These are phyloP conservation scores for Emmonsiellopsis sp. DNA, from an alignment of 2,329 filamentous ascomycete species.

Conservation along the genomic window DNA sequence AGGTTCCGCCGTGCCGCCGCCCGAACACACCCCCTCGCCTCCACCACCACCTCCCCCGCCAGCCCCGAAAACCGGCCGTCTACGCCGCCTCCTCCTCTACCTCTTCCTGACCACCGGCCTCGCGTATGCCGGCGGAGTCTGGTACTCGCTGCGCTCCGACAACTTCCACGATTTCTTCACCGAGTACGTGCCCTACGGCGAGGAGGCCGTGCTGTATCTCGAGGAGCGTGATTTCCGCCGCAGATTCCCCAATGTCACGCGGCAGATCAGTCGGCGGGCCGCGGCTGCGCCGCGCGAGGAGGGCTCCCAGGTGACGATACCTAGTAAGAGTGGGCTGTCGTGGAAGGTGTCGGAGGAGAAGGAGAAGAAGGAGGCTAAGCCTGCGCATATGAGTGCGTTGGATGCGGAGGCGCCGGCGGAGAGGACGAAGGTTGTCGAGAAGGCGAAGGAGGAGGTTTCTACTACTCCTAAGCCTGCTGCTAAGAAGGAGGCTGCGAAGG, in stretches of 20 bases:
- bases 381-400: conserved; percentile 35
- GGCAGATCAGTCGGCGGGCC: conserved; percentile 35
- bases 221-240: conserved; percentile 91
- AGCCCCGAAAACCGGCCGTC: conserved; percentile 55
- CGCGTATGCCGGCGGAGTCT: conserved; percentile 79
- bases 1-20: conserved; percentile 25
- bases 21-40: conserved; percentile 29
- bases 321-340: conserved; percentile 73
- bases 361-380: conserved; percentile 32
- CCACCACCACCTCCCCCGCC: conserved; percentile 31
- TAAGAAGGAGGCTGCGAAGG: conserved; percentile 20
- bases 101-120: conserved; percentile 66
- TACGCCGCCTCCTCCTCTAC: conserved; percentile 69
- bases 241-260: conserved; percentile 57
- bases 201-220: conserved; percentile 88
- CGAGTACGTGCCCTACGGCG: conserved; percentile 88
- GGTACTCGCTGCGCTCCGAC: conserved; percentile 86
- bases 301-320: conserved; percentile 69
- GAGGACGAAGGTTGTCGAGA: conserved; percentile 7
- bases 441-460: conserved; percentile 18
- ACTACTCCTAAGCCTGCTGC: conserved; percentile 9
- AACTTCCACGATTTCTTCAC: conserved; percentile 99
- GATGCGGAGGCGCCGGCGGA: conserved; percentile 14
- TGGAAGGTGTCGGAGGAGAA: conserved; percentile 63
- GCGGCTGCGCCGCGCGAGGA: conserved; percentile 32